A percentile compares a stretch with the other conserved stretches of the same genome.
Conservation (phyloP, 257 asterid species). For the Voacanga thouarsii region DNA sequence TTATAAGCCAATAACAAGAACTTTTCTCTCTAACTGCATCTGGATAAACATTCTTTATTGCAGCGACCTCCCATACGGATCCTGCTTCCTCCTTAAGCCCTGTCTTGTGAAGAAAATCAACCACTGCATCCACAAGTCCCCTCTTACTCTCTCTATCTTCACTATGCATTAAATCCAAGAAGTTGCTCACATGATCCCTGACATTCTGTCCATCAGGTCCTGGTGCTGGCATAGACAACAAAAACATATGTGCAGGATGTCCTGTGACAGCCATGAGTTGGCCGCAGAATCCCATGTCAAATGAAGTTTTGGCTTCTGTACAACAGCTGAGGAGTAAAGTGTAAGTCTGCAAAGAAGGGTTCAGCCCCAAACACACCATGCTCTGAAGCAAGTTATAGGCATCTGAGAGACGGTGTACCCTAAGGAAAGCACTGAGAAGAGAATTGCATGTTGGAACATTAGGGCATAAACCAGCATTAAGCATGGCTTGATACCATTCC, state of each 20-base stretch:
- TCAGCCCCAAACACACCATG: conserved; percentile 73
- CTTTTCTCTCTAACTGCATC: conserved; percentile 84
- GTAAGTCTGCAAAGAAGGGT: conserved; percentile 83
- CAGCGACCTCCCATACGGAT: conserved; percentile 94
- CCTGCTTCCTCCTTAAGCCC: conserved; percentile 97
- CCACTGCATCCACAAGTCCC: conserved; percentile 83
- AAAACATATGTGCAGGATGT: conserved; percentile 83
- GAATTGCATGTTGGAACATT: conserved; percentile 96
- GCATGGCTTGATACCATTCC: conserved; percentile 89
- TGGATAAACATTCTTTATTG: conserved; percentile 73
- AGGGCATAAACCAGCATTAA: conserved; percentile 71
- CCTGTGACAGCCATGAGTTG: conserved; percentile 77
- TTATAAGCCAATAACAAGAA: conserved; percentile 80
- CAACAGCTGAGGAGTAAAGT: conserved; percentile 90
- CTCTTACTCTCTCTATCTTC: conserved; percentile 97
- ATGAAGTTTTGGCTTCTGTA: conserved; percentile 75
- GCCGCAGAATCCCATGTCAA: conserved; percentile 66
- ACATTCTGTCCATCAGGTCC: conserved; percentile 91
- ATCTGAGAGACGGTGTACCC: conserved; percentile 80
- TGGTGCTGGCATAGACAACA: conserved; percentile 78
- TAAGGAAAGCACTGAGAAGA: conserved; percentile 81
- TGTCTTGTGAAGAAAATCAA: conserved; percentile 82
- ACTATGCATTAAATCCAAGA: conserved; percentile 88
- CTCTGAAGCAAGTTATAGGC: conserved; percentile 75
- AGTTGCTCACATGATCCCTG: conserved; percentile 67